Evolutionary conservation across 1,284 basidiomycete species (phyloP), one percentile per base, ranked within the genome.

Genomic region (Exobasidium cylindrosporum): DNA sequence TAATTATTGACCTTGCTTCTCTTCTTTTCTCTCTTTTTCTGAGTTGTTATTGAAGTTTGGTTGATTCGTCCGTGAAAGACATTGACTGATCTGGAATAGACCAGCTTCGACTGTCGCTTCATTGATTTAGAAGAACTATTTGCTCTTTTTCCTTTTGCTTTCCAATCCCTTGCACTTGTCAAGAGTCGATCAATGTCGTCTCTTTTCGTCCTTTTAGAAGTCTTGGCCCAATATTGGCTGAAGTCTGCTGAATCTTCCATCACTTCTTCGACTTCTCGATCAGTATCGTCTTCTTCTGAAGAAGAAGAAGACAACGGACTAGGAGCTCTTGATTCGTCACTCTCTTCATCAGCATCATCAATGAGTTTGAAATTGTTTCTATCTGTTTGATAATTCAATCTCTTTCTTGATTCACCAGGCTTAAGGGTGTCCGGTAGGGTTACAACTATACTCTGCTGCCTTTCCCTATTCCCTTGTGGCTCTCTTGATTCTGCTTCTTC

Each of bases 161-260:
- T 64, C 17, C 60, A 50, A 11, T 63, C 68, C 14, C 47, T 21
- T 21, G 24, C 49, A 59, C 2, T 69, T 67, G 67, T 58, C 4
- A 77, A 68, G 72, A 77, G 75, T 11, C 72, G 69, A 52, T 77
- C 75, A 26, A 77, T 68, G 17, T 17, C 35, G 17, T 40, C 35
- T 40, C 35, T 7, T 40, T 17, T 40, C 35, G 35, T 7, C 17
- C 35, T 40, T 17, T 40, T 40, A 7, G 17, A 40, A 17, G 35
- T 40, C 10, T 40, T n/a, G n/a, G n/a, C n/a, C n/a, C n/a, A n/a
- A n/a, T n/a, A n/a, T n/a, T n/a, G n/a, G n/a, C n/a, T n/a, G n/a
- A n/a, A n/a, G n/a, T n/a, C n/a, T n/a, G n/a, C n/a, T n/a, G n/a
- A n/a, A n/a, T n/a, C n/a, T n/a, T n/a, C n/a, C n/a, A n/a, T n/a